Evolutionary conservation across 75 land plant genomes (phyloP).

Genomic region (Larix kaempferi): DNA sequence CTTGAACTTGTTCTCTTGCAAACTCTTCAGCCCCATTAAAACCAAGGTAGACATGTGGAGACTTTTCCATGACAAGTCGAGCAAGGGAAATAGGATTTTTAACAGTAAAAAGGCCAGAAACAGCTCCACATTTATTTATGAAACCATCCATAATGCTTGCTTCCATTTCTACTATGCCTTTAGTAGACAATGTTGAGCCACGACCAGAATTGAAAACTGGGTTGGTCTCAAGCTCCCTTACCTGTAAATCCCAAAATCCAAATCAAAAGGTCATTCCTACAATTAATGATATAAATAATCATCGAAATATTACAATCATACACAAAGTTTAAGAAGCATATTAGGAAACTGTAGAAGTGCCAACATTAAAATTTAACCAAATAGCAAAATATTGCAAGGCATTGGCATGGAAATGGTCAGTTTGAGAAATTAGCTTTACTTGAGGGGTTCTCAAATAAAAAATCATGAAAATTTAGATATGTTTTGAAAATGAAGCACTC

Average conservation of each 20-base stretch:
- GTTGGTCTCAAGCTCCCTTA: conserved; percentile 69
- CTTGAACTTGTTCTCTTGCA: conserved; percentile 69
- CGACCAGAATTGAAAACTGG: conserved; percentile 89
- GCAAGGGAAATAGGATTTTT: conserved; percentile 92
- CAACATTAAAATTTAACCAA: too few species aligned
- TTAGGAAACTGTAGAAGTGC: background rate
- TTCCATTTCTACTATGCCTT: conserved; percentile 96
- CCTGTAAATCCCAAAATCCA: conserved; percentile 21
- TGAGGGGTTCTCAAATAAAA: too few species aligned
- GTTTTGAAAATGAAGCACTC: too few species aligned
- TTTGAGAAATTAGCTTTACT: too few species aligned
- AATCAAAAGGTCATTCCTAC: background rate
- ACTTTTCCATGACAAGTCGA: conserved; percentile 91
- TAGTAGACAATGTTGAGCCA: conserved; percentile 77
- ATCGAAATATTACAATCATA: background rate
- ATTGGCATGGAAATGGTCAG: too few species aligned
- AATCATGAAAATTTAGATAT: too few species aligned
- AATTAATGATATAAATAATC: background rate
- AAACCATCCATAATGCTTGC: conserved; percentile 94
- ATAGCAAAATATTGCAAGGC: too few species aligned
- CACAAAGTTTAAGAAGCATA: background rate
- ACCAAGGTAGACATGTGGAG: conserved; percentile 93
- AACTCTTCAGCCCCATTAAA: conserved; percentile 91
- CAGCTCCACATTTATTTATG: conserved; percentile 77
- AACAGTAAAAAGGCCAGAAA: conserved; percentile 85